Percentiles rank a stretch among this genome's conserved stretches.
Conservation (phyloP, 1,284 basidiomycete species). For the Cryptococcus maquisensis region DNA sequence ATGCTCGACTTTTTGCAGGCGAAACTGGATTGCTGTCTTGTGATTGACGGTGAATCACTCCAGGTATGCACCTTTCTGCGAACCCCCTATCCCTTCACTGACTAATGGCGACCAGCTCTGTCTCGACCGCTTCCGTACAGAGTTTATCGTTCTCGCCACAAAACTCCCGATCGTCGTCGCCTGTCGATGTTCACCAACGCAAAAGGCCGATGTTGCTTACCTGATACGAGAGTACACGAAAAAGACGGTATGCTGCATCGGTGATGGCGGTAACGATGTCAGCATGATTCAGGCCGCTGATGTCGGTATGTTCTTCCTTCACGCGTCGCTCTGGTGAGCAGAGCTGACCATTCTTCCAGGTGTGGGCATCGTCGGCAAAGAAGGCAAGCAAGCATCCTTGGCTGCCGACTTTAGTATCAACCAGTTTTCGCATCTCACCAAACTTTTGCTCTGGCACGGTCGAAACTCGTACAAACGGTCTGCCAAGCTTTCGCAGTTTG, state of each 20-base stretch:
- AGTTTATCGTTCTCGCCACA: conserved; percentile 93
- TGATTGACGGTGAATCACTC: conserved; percentile 97
- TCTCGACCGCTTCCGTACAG: conserved; percentile 79
- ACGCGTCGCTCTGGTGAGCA: neutral
- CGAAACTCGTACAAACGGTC: conserved; percentile 97
- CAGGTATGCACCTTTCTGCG: conserved; percentile 56
- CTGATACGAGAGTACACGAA: conserved; percentile 84
- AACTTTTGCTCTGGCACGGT: conserved; percentile 81
- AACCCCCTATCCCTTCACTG: neutral
- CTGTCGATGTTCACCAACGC: conserved; percentile 96
- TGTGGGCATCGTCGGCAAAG: conserved; percentile 96
- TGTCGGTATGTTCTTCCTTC: conserved; percentile 64
- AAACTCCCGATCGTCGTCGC: conserved; percentile 95
- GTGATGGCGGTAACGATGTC: conserved; percentile 95
- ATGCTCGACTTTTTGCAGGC: conserved; percentile 92
- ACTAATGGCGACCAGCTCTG: conserved; percentile 60
- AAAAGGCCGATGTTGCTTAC: conserved; percentile 95
- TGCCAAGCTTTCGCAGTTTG: conserved; percentile 95
- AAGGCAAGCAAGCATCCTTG: conserved; percentile 95
- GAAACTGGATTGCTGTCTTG: conserved; percentile 93
- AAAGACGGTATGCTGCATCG: conserved; percentile 96
- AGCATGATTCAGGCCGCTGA: conserved; percentile 97
- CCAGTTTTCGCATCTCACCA: conserved; percentile 92
- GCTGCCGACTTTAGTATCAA: conserved; percentile 97
- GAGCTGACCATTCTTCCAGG: conserved; percentile 53